Evolutionary conservation across 768 basidiomycete species (phyloP), one percentile per base, ranked within the genome.

Genomic region (Mrakia frigida): DNA sequence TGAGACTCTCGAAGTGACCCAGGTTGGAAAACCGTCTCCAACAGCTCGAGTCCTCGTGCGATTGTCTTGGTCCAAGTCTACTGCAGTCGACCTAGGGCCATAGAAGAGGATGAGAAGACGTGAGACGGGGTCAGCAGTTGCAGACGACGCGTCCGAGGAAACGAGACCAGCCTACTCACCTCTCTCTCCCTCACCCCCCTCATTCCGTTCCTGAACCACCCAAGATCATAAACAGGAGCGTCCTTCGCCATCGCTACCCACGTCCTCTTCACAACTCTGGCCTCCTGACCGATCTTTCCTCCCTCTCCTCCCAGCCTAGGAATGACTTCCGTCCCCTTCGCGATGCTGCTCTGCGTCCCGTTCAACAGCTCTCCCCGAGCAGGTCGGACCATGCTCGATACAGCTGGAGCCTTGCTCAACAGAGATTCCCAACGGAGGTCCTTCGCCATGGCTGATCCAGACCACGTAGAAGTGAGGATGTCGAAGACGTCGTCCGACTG

Each of bases 181-280:
- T 63, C 33, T 33, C 21, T 14, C 18, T 14, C 11, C 61, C 35
- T 63, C n/a, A 63, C 11, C 14, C 21, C 31, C 31, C 31, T 6
- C 61, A 63, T 63, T 6, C 31, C 21, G n/a, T 31, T 10, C 61
- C 16, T 35, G 33, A 37, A 63, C 61, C 28, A n/a, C 6, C 31
- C 23, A 2, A 33, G n/a, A 13, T 21, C 31, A 16, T 63, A 63
- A 9, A 37, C 61, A 3, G 61, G 31, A 6, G 31, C 31, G 21
- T 63, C 61, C 25, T 33, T 63, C 3, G 61, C 61, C 31, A 63
- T 63, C 28, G 61, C 61, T 11, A 63, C 61, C 61, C 61, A 63
- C 2, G 61, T 33, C 61, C 14, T 63, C n/a, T 31, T 63, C 61
- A 63, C 61, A 16, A 63, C 9, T 11, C 31, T 63, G 14, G 61